Conservation (phyloP, 306 rosid genomes). For the Pachyrhizus erosus region DNA sequence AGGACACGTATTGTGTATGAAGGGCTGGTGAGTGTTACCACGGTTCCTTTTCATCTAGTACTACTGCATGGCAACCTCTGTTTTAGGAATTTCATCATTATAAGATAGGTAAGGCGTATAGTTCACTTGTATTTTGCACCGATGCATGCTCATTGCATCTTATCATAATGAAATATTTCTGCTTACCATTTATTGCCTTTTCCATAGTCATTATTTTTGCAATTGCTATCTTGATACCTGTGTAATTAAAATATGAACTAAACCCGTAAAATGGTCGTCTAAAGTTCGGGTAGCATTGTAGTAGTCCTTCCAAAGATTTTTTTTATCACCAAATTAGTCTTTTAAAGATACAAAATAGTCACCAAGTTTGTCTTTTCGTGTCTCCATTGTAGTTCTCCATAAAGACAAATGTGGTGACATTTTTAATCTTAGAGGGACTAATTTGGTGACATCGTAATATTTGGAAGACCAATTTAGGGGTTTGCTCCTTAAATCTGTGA, state of each 20-base stretch:
- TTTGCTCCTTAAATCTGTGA: not conserved
- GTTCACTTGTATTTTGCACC: constrained; percentile 8
- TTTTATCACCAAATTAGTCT: not conserved
- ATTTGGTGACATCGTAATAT: not conserved
- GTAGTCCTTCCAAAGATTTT: not conserved
- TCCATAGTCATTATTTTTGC: constrained; percentile 5
- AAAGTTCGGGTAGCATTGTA: not conserved
- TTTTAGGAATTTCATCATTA: constrained; percentile 30
- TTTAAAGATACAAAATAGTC: not conserved
- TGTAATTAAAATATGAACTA: not conserved
- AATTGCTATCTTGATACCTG: not conserved
- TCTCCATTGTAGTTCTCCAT: no score
- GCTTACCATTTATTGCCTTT: not conserved
- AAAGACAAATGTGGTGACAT: no score
- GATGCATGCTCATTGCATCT: constrained; percentile 6
- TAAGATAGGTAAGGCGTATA: not conserved
- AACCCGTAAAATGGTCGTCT: not conserved
- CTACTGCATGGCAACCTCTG: not conserved
- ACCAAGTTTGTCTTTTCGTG: no score
- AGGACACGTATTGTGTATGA: constrained; percentile 27
- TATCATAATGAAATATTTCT: constrained; percentile 17
- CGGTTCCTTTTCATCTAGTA: constrained; percentile 15
- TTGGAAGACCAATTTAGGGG: not conserved
- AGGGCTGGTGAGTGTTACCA: not conserved
- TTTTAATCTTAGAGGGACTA: no score